Evolutionary conservation across 2,329 filamentous ascomycete species (phyloP).

Genomic region (Sarocladiaceae sp.): DNA sequence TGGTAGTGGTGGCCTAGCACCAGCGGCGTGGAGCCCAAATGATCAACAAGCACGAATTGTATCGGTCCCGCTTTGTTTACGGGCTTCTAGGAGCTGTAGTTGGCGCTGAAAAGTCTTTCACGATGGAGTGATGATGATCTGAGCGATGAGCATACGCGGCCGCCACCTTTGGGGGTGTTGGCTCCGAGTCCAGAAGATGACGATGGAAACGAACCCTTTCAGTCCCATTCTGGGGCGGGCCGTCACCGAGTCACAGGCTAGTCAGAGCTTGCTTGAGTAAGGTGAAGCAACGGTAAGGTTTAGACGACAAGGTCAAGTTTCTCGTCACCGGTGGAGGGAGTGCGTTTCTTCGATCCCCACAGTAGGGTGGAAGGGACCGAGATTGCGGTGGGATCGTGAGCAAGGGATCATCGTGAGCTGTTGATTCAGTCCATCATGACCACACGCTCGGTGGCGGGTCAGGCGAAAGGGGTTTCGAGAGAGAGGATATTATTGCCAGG

Average conservation of each 20-base stretch:
- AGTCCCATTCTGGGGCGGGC: neutral
- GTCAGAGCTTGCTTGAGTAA: neutral
- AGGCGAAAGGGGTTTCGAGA: conserved; percentile 1
- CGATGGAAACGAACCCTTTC: neutral
- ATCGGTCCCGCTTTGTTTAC: conserved; percentile 1
- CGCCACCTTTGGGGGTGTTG: neutral
- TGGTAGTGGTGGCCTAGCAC: neutral
- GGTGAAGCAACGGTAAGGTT: neutral
- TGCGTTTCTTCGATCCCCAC: neutral
- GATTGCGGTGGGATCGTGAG: conserved; percentile 2
- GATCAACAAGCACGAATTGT: neutral
- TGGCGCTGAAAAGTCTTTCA: neutral
- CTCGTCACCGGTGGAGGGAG: neutral
- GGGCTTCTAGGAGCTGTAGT: too few species aligned
- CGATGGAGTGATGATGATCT: neutral
- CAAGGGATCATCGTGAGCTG: conserved; percentile 9
- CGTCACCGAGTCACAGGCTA: conserved; percentile 1
- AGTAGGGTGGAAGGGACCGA: neutral
- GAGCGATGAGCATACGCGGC: neutral
- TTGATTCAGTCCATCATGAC: conserved; percentile 3
- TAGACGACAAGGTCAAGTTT: neutral
- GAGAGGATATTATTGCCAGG: neutral
- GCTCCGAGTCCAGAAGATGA: neutral
- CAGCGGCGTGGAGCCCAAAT: neutral
- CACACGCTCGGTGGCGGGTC: neutral